Conservation (phyloP, 768 basidiomycete species). For the Baorangia bicolor region DNA sequence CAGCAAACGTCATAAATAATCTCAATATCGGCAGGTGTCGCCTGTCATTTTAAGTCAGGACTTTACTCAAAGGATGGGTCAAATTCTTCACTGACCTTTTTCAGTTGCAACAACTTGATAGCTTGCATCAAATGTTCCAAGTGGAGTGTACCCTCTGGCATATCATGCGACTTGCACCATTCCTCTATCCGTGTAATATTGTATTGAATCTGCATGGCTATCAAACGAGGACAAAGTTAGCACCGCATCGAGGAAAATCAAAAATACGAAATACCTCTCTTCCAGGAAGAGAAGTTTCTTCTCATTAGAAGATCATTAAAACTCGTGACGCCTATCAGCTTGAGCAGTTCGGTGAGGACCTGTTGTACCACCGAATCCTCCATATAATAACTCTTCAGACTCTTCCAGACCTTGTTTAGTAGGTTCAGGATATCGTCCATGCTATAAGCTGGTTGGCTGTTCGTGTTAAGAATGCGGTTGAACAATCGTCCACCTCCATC, state of each 20-base stretch:
- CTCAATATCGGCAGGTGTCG: conserved; percentile 92
- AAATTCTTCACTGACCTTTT: conserved; percentile 65
- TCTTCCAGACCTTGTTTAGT: conserved; percentile 97
- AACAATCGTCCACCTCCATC: conserved; percentile 93
- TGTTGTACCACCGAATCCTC: conserved; percentile 97
- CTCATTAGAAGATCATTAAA: conserved; percentile 99
- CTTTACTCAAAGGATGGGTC: conserved; percentile 3
- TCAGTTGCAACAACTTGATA: conserved; percentile 94
- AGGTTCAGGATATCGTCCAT: conserved; percentile 99
- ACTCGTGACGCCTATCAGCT: conserved; percentile 92
- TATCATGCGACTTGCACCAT: conserved; percentile 99
- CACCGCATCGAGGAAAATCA: background rate
- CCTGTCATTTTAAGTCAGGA: conserved; percentile 42
- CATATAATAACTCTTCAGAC: conserved; percentile 97
- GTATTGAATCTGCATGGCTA: conserved; percentile 99
- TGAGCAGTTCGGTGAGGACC: conserved; percentile 90
- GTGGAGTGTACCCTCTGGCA: conserved; percentile 98
- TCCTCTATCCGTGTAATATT: conserved; percentile 97
- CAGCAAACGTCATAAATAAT: conserved; percentile 99
- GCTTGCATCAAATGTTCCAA: conserved; percentile 99
- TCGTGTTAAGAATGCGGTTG: conserved; percentile 86
- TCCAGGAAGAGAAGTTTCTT: conserved; percentile 99
- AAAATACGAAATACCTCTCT: conserved; percentile 68
- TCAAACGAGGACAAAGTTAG: conserved; percentile 1
- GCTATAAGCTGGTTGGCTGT: conserved; percentile 84